Evolutionary conservation across 352 stramenopile genomes (phyloP), one percentile per base, ranked within the genome.

Genomic region (Phytophthora multivora): DNA sequence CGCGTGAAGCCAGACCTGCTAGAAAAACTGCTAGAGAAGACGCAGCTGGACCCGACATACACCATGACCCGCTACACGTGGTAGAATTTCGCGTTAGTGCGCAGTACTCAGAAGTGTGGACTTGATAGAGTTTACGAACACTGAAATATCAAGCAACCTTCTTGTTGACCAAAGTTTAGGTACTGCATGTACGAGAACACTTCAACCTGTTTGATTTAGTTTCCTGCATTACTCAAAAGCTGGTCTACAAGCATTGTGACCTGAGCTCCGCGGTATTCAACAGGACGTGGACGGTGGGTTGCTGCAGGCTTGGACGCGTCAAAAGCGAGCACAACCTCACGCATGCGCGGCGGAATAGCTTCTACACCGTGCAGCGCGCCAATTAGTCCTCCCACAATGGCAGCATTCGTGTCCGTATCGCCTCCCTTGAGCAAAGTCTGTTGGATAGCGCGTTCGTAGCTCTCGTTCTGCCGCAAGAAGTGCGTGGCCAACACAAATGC

Each of bases 381-480:
- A 18, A 88, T 68, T 1, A 88, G 23, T 0, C 71, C 73, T 5
- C 79, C 79, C 10, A 86, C 73, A 41, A 88, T 88, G 12, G 73
- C 79, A 6, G 79, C 79, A 57, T 88, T 88, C 23, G 79, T 88
- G 43, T 88, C 79, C 8, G 79, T 88, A 33, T 88, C 79, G 1
- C 76, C 79, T 16, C 68, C 79, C 31, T 84, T 82, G 11, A 83
- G 58, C 43, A 88, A 61, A 49, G 79, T 86, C 18, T 75, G 54
- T 11, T 71, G 52, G 39, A 88, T 84, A 9, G 71, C 79, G 3
- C 66, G 47, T 28, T 86, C 74, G 45, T 84, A 88, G 13, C 55
- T 47, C 13, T 69, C 57, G 25, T 77, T 73, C 26, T 63, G 23
- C 0, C 76, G 71, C 26, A 88, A 54, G 43, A 82, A 83, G 49